Evolutionary conservation across 148 eudicot species (phyloP).

Genomic region (Camellia sinensis): DNA sequence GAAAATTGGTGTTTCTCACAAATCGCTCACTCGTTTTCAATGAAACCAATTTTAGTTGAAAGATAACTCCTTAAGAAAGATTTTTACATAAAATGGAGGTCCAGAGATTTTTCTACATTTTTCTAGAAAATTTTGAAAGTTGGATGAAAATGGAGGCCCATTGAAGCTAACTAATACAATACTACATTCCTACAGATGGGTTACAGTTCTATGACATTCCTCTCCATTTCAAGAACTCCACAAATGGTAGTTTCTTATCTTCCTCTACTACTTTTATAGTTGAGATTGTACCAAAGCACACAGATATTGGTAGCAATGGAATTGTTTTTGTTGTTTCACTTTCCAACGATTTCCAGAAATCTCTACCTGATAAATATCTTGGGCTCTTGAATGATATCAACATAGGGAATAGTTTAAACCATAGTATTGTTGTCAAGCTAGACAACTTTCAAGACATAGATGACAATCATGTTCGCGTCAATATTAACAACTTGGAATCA

Average conservation of each 20-base stretch:
- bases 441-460: conserved; percentile 3
- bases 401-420: conserved; percentile 15
- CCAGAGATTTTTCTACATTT: too few species aligned
- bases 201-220: background rate
- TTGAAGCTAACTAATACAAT: background rate
- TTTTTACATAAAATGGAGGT: too few species aligned
- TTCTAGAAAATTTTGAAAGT: too few species aligned
- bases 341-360: background rate
- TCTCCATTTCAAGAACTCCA: background rate
- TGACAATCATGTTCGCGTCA: conserved; percentile 29
- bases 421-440: conserved; percentile 22
- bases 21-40: too few species aligned
- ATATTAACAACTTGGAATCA: conserved; percentile 17
- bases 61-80: too few species aligned
- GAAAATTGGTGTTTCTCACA: too few species aligned
- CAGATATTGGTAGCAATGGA: conserved; percentile 9
- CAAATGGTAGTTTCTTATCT: background rate
- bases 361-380: background rate
- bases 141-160: background rate
- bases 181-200: background rate
- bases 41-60: too few species aligned
- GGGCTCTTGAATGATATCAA: conserved; percentile 19
- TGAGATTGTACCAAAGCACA: background rate
- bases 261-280: conserved; percentile 1
- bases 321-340: conserved; percentile 24